Percentiles rank a stretch among this genome's conserved stretches.
phyloP scores from a whole-genome alignment of 306 rosid species.

The Urtica urens region DNA sequence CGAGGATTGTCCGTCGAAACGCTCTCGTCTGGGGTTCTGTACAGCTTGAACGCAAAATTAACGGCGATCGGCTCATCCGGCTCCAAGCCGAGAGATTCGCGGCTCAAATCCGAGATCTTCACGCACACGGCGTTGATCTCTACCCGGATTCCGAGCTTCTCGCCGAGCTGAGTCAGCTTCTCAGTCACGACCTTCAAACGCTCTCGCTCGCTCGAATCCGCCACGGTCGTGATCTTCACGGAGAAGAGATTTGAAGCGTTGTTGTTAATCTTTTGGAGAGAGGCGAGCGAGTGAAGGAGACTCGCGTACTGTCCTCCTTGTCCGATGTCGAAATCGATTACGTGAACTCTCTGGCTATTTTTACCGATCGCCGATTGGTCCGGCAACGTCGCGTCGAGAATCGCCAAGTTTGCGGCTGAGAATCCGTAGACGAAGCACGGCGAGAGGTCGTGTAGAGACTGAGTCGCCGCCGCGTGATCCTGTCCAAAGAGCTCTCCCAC shows the following conservation, averaged over 20 bases:
- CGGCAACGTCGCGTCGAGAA: conserved; percentile 59
- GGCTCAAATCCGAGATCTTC: conserved; percentile 52
- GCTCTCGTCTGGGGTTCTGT: conserved; percentile 77
- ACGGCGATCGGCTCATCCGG: conserved; percentile 48
- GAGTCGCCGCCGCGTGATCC: conserved; percentile 66
- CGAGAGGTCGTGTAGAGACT: conserved; percentile 39
- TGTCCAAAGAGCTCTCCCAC: conserved; percentile 30
- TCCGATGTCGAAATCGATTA: conserved; percentile 79
- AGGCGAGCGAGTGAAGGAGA: conserved; percentile 37
- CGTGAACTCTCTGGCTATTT: conserved; percentile 33
- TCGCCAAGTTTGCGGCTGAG: conserved; percentile 68
- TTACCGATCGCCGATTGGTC: conserved; percentile 13
- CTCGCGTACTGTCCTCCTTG: conserved; percentile 43
- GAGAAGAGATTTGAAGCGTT: conserved; percentile 2
- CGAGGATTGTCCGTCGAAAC: conserved; percentile 83
- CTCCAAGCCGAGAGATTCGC: conserved; percentile 52
- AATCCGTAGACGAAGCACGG: conserved; percentile 46
- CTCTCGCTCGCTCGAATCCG: conserved; percentile 31
- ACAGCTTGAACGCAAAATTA: conserved; percentile 67
- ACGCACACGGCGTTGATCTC: conserved; percentile 24
- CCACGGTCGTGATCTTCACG: conserved; percentile 42
- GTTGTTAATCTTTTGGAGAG: conserved; percentile 24
- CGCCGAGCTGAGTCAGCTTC: conserved; percentile 30
- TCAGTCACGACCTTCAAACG: conserved; percentile 25
- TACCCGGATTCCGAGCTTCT: conserved; percentile 20